Percentiles rank a stretch among this genome's conserved stretches.
These are phyloP conservation scores for Entomortierella beljakovae DNA, from an alignment of 192 early-diverging fungal species.

Conservation along the genomic window DNA sequence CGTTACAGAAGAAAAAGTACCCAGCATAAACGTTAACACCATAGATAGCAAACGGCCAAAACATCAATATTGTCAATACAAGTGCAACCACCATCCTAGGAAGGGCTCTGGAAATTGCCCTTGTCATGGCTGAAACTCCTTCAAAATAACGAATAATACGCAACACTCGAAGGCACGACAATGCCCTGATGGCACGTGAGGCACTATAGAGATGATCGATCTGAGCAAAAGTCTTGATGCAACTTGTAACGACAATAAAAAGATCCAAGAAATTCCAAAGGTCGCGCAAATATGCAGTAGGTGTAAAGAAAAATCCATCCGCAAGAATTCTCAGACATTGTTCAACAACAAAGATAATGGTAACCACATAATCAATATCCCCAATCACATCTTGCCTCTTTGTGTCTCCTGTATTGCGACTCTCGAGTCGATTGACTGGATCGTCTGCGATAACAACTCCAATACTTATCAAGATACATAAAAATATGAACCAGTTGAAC, in stretches of 20 bases:
- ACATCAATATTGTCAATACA: slow-evolving; percentile 56
- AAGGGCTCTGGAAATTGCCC: slow-evolving; percentile 59
- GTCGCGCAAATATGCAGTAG: slow-evolving; percentile 65
- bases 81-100: slow-evolving; percentile 68
- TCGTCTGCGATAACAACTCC: slow-evolving; percentile 57
- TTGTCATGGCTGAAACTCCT: slow-evolving; percentile 64
- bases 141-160: slow-evolving; percentile 60
- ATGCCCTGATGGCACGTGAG: slow-evolving; percentile 61
- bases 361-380: slow-evolving; percentile 59
- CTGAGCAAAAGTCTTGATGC: slow-evolving; percentile 56
- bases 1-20: slow-evolving; percentile 64
- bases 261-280: slow-evolving; percentile 70
- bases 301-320: slow-evolving; percentile 67
- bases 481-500: slow-evolving; percentile 59
- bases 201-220: slow-evolving; percentile 54
- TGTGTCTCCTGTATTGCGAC: slow-evolving; percentile 42
- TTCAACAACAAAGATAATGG: slow-evolving; percentile 62
- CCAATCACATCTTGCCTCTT: slow-evolving; percentile 25
- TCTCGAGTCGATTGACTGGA: slow-evolving; percentile 57
- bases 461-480: slow-evolving; percentile 61
- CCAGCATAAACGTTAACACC: slow-evolving; percentile 68
- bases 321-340: slow-evolving; percentile 63
- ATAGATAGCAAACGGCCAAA: slow-evolving; percentile 70
- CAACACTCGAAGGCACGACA: slow-evolving; percentile 66
- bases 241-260: slow-evolving; percentile 62